A percentile compares a stretch with the other conserved stretches of the same genome.
Conservation (phyloP, 129 eudicot genomes). For the Scalesia atractyloides region DNA sequence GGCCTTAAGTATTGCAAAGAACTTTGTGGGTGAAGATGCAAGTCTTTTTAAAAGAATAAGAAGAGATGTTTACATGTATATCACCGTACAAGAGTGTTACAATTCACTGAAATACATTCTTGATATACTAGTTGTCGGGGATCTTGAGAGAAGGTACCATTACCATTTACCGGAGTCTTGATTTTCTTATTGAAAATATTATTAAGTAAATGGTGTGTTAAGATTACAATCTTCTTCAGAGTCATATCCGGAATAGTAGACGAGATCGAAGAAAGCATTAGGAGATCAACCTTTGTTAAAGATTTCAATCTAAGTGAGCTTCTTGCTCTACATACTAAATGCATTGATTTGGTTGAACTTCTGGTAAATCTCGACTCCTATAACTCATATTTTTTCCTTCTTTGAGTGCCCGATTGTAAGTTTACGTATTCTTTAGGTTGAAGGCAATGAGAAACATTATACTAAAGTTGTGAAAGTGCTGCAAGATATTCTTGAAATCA, state of each 20-base stretch:
- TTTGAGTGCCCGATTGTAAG: conserved; percentile 4
- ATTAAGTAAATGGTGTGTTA: not conserved
- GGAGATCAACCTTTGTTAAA: conserved; percentile 54
- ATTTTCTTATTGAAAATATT: not conserved
- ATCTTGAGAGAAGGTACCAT: conserved; percentile 80
- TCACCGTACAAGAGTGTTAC: conserved; percentile 80
- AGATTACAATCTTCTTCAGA: conserved; percentile 40
- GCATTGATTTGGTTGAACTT: conserved; percentile 68
- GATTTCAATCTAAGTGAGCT: conserved; percentile 64
- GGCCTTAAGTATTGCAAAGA: conserved; percentile 78
- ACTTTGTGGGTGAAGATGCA: conserved; percentile 81
- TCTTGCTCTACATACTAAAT: conserved; percentile 62
- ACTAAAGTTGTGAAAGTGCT: conserved; percentile 70
- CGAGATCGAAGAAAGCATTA: conserved; percentile 83
- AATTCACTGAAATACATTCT: conserved; percentile 73
- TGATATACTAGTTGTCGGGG: conserved; percentile 84
- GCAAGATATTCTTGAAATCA: conserved; percentile 84
- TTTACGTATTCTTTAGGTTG: conserved; percentile 42
- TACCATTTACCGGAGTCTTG: conserved; percentile 8
- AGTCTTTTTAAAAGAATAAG: conserved; percentile 64
- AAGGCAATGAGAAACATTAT: conserved; percentile 69
- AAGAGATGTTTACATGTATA: conserved; percentile 60
- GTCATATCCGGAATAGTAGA: conserved; percentile 56
- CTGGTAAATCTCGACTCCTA: conserved; percentile 51
- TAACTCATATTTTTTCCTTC: conserved; percentile 18